Evolutionary conservation across 2,329 filamentous ascomycete species (phyloP).

Genomic region (Neonectria sp.): DNA sequence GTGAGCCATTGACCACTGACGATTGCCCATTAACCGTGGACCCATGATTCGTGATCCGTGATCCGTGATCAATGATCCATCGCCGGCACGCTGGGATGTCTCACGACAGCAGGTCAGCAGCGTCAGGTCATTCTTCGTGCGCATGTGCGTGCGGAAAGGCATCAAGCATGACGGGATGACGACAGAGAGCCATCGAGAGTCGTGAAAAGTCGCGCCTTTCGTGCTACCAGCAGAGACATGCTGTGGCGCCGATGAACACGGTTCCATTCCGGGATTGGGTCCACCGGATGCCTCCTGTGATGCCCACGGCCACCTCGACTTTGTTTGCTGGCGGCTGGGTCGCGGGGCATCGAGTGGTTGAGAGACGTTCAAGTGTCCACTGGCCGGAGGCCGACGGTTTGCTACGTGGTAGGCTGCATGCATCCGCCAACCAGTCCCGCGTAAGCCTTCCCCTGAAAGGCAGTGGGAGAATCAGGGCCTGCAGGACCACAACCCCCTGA

Average conservation of each 20-base stretch:
- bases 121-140: slow-evolving; percentile 37
- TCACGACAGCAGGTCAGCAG: slow-evolving; percentile 23
- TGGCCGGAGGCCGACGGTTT: slow-evolving; percentile 15
- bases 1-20: slow-evolving; percentile 3
- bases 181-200: slow-evolving; percentile 30
- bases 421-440: slow-evolving; percentile 34
- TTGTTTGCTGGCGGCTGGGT: slow-evolving; percentile 39
- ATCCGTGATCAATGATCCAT: slow-evolving; percentile 28
- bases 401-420: background rate
- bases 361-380: slow-evolving; percentile 32
- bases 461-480: slow-evolving; percentile 35
- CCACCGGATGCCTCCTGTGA: slow-evolving; percentile 42
- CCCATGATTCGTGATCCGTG: background rate
- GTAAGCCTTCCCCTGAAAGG: slow-evolving; percentile 23
- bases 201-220: slow-evolving; percentile 22
- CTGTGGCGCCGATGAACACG: slow-evolving; percentile 26
- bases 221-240: slow-evolving; percentile 37
- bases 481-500: slow-evolving; percentile 33
- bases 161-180: slow-evolving; percentile 32
- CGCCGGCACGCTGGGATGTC: slow-evolving; percentile 33
- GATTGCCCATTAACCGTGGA: background rate
- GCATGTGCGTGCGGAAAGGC: slow-evolving; percentile 3
- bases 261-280: slow-evolving; percentile 28
- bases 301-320: slow-evolving; percentile 7
- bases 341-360: slow-evolving; percentile 43